Base-by-base conservation (phyloP, 768 basidiomycete genomes). In the Paxillus rubicundulus region DNA sequence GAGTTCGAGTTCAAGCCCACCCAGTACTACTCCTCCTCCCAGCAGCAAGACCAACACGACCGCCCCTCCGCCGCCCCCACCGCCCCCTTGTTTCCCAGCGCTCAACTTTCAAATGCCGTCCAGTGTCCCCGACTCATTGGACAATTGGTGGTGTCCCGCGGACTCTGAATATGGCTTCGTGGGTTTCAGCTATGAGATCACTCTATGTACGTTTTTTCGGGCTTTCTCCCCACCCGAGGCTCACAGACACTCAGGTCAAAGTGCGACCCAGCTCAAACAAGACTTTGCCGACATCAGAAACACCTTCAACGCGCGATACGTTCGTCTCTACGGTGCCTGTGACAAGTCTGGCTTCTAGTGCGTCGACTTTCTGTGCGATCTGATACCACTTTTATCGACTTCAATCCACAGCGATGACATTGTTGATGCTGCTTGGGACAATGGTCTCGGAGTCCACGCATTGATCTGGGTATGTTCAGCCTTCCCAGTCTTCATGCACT, bases 151-250 rank as follows among this genome's bases (percentile, higher is more conserved):
- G 88, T 91, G 88, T 62, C 64, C 78, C 50, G 63, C 70, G 34
- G 68, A 70, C 49, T 81, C 78, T 0, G 88, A 91, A 63, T 89
- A 87, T 58, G 88, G 80, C 0, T 90, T 90, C 63, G 68, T 89
- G 45, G 88, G 87, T 0, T 85, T 90, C 68, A 85, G 85, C 64
- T 90, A 90, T 58, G 87, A 87, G 60, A 75, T 89, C 20, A 79
- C 82, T 38, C 74, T 71, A 10, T 88, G 86, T 85, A 58, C 45
- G 80, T 68, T 27, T 28, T 47, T 2, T 5, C 37, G 33, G 16
- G 7, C 9, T 41, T 14, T 16, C 18, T 17, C 18, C 27, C 46
- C 39, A 3, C 17, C 27, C 41, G 13, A 41, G 36, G 46, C 44
- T 64, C 48, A 59, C 37, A 2, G 16, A 9, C 5, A 18, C 5